Conservation (phyloP, 75 land plant species). For the Pinus tabuliformis region DNA sequence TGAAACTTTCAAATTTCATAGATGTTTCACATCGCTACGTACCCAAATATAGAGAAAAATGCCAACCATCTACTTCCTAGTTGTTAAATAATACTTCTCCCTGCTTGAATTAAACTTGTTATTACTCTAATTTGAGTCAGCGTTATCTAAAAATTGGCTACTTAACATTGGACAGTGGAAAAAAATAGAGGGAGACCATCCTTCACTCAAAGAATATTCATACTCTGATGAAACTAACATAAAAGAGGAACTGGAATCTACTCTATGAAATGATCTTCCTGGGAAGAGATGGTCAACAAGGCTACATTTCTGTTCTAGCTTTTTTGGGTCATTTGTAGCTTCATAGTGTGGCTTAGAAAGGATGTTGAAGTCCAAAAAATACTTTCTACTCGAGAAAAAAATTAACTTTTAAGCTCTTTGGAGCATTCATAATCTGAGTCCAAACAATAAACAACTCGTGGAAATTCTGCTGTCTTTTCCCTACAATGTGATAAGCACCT, state of each 20-base stretch:
- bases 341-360: too few relatives aligned
- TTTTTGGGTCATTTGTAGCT: too few relatives aligned
- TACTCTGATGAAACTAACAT: neutral
- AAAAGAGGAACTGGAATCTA: too few relatives aligned
- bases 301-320: too few relatives aligned
- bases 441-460: neutral
- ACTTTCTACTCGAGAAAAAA: too few relatives aligned
- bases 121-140: neutral
- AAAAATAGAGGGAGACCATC: neutral
- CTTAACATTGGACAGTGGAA: neutral
- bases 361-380: too few relatives aligned
- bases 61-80: conserved; percentile 46
- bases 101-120: neutral
- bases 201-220: neutral
- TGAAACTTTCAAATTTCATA: neutral
- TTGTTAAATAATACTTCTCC: conserved; percentile 17
- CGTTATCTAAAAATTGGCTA: neutral
- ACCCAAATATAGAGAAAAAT: too few relatives aligned
- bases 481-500: neutral
- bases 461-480: too few relatives aligned
- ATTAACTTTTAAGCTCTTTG: too few relatives aligned
- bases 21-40: too few relatives aligned
- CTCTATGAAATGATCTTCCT: too few relatives aligned
- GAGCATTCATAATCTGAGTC: neutral
- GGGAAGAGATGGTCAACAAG: too few relatives aligned